Evolutionary conservation across 495 filamentous ascomycete genomes (phyloP).

Genomic region (Penicillium cosmopolitanum): DNA sequence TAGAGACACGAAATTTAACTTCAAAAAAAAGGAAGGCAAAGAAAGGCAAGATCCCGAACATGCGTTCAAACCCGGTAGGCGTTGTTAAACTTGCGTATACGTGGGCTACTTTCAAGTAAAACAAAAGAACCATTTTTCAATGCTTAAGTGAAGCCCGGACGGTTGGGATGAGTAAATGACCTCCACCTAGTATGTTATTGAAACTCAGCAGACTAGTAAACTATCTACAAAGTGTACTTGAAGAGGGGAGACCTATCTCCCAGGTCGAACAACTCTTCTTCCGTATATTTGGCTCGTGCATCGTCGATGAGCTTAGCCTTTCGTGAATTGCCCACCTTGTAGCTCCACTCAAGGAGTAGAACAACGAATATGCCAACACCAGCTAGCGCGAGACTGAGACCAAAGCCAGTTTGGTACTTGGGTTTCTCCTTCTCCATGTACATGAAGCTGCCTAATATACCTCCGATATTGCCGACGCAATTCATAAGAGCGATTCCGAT

Average conservation of each 20-base stretch:
- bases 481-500: constrained; percentile 42
- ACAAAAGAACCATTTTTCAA: too few relatives aligned
- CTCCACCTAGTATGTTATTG: too few relatives aligned
- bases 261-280: constrained; percentile 44
- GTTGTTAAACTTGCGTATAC: too few relatives aligned
- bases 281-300: constrained; percentile 33
- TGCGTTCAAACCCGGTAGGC: too few relatives aligned
- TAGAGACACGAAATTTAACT: background rate
- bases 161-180: too few relatives aligned
- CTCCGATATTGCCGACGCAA: constrained; percentile 40
- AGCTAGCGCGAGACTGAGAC: constrained; percentile 30
- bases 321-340: constrained; percentile 22
- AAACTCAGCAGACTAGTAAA: background rate
- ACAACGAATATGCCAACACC: constrained; percentile 24
- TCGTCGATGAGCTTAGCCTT: constrained; percentile 35
- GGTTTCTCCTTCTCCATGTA: constrained; percentile 36
- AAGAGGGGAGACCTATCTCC: constrained; percentile 48
- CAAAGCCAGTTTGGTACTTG: constrained; percentile 40
- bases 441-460: constrained; percentile 43
- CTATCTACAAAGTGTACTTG: constrained; percentile 34
- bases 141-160: too few relatives aligned
- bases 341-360: constrained; percentile 26
- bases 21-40: background rate
- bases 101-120: too few relatives aligned
- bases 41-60: too few relatives aligned